Evolutionary conservation across 768 basidiomycete species (phyloP).

Genomic region (Lactarius akahatsu): DNA sequence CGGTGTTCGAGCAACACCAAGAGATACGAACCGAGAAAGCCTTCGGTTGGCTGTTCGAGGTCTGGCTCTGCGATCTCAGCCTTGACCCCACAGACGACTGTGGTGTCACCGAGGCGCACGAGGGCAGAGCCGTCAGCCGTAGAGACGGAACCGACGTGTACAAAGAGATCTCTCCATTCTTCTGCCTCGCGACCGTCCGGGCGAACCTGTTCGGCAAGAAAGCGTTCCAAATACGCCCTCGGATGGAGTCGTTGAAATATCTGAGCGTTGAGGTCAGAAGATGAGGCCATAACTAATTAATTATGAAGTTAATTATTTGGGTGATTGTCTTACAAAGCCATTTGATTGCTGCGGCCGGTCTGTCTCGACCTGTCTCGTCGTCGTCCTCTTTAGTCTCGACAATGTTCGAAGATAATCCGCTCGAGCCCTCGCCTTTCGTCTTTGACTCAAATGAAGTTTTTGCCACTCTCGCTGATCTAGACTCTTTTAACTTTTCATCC

Average conservation of each 20-base stretch:
- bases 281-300: neutral
- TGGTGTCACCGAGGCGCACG: constrained; percentile 89
- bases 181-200: constrained; percentile 77
- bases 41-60: constrained; percentile 66
- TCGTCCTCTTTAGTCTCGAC: neutral
- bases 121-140: constrained; percentile 94
- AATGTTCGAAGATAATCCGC: constrained; percentile 27
- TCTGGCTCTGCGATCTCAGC: constrained; percentile 94
- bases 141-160: constrained; percentile 88
- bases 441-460: constrained; percentile 17
- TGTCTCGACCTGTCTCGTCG: neutral
- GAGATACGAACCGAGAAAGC: constrained; percentile 70
- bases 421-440: constrained; percentile 24
- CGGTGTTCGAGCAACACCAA: neutral
- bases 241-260: constrained; percentile 91
- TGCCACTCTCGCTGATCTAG: constrained; percentile 11
- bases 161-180: constrained; percentile 70
- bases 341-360: neutral
- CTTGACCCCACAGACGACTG: constrained; percentile 93
- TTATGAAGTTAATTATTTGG: neutral
- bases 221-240: constrained; percentile 80
- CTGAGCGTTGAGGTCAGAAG: constrained; percentile 31
- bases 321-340: neutral
- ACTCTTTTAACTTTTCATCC: constrained; percentile 8
- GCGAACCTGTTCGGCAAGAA: constrained; percentile 71